Conservation (phyloP, 495 filamentous ascomycete species). For the Neurospora intermedia region DNA sequence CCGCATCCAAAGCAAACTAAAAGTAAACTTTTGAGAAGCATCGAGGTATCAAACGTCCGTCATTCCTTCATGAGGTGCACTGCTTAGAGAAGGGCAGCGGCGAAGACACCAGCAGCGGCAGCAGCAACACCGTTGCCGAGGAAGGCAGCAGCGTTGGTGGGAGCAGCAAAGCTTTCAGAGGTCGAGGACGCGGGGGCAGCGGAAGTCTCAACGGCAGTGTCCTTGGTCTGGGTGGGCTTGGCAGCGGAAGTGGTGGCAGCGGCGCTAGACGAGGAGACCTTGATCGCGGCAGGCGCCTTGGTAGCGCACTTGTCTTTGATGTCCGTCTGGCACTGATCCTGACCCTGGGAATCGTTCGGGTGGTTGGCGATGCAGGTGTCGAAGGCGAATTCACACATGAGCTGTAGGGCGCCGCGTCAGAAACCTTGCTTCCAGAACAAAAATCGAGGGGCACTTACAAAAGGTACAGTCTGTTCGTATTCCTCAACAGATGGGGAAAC, state of each 20-base stretch:
- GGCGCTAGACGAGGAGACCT: not conserved
- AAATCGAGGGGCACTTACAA: constrained; percentile 12
- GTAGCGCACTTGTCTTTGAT: constrained; percentile 27
- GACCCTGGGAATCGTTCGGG: constrained; percentile 11
- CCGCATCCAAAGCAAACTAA: not conserved
- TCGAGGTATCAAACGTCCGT: not conserved
- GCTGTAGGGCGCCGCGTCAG: constrained; percentile 9
- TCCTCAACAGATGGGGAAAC: constrained; percentile 26
- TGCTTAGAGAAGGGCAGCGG: constrained; percentile 22
- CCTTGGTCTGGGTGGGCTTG: constrained; percentile 1
- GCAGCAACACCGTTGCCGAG: constrained; percentile 22
- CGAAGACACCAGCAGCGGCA: constrained; percentile 24
- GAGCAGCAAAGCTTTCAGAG: constrained; percentile 7
- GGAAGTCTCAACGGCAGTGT: constrained; percentile 1
- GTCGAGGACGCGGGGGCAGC: not conserved
- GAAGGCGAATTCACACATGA: constrained; percentile 24
- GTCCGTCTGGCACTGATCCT: constrained; percentile 23
- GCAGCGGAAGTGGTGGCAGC: constrained; percentile 4
- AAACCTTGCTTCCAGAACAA: not conserved
- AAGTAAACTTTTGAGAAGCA: not conserved
- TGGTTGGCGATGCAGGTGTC: constrained; percentile 18
- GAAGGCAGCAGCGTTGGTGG: constrained; percentile 13
- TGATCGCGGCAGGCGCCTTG: constrained; percentile 16
- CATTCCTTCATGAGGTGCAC: not conserved
- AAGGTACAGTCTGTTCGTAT: constrained; percentile 27